Percentiles rank a stretch among this genome's conserved stretches.
Evolutionary conservation across 2,329 filamentous ascomycete species (phyloP).

Genomic region (Ascochyta lentis): DNA sequence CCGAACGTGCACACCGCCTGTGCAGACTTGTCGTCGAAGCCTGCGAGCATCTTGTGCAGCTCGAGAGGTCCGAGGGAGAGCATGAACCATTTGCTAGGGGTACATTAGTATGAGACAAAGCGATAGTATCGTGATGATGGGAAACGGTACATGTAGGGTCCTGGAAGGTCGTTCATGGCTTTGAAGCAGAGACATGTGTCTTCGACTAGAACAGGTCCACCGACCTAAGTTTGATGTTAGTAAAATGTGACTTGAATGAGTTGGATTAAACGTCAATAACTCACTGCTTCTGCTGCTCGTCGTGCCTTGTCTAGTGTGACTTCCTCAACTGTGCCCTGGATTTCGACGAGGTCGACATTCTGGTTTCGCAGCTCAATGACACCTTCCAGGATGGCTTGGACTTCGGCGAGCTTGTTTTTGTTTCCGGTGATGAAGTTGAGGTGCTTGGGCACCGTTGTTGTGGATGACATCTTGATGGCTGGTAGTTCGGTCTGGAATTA

Average conservation of each 20-base stretch:
- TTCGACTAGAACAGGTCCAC: conserved; percentile 90
- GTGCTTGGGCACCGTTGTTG: conserved; percentile 49
- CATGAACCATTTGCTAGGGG: conserved; percentile 90
- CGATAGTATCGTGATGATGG: not conserved
- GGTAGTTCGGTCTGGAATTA: not conserved
- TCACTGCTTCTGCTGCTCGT: conserved; percentile 78
- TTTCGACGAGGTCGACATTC: conserved; percentile 81
- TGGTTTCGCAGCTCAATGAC: conserved; percentile 75
- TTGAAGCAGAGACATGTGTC: conserved; percentile 95
- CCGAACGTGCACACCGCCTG: conserved; percentile 96
- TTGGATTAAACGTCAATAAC: conserved; percentile 27
- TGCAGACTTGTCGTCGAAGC: conserved; percentile 88
- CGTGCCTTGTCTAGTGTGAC: conserved; percentile 88
- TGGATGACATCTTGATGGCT: conserved; percentile 20
- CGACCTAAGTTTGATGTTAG: conserved; percentile 60
- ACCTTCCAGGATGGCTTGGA: conserved; percentile 80
- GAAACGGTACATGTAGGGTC: conserved; percentile 82
- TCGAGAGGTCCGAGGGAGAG: conserved; percentile 80
- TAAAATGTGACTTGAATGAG: conserved; percentile 4
- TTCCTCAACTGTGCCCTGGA: conserved; percentile 91
- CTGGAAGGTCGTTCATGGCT: conserved; percentile 87
- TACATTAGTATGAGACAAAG: conserved; percentile 5
- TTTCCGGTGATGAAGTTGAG: conserved; percentile 98
- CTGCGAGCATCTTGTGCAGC: conserved; percentile 87
- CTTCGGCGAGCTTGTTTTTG: conserved; percentile 89